Evolutionary conservation across 768 basidiomycete species (phyloP), one percentile per base, ranked within the genome.

Genomic region (Mycena vulgaris): DNA sequence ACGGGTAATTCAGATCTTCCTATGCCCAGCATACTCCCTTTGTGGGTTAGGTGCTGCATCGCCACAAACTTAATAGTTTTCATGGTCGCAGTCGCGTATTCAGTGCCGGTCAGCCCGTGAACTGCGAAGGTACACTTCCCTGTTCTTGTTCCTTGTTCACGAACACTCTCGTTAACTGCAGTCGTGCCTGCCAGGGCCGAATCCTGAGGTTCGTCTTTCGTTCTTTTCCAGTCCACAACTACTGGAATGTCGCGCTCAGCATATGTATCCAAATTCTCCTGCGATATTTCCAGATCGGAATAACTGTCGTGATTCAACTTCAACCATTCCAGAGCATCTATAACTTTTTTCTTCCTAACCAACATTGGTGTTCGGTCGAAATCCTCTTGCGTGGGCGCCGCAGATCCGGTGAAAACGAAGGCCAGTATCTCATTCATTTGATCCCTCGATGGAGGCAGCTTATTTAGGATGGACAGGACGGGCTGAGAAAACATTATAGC

Each of bases 71-170:
- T 75, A 3, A 76, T 57, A 3, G 68, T 62, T 6, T 72, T 63
- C 17, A 74, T 48, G 0, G 67, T 70, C 4, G 72, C 68, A 21
- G 51, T 47, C 11, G 75, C 55, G 5, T 74, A 45, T 30, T 77
- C 73, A 27, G 78, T 76, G 1, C 68, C 76, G 8, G 77, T 79
- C 0, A 86, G 21, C 13, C 83, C 81, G 69, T 83, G 81, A 0
- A 86, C 82, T 19, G 76, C 64, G 64, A 85, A 84, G 0, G 83
- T 75, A 71, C 84, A 85, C 0, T 33, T 35, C 9, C 81, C 83
- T 0, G 59, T 45, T 27, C 69, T 66, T 0, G 68, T 73, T 1
- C 82, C 61, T 10, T 71, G 39, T 11, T 78, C 68, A 0, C 62
- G 49, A 0, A 71, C 61, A 6, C 19, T 17, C 30, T 76, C 73